Percentiles rank a stretch among this genome's conserved stretches.
Evolutionary conservation across 306 rosid species (phyloP).

Genomic region (Quercus ilex): DNA sequence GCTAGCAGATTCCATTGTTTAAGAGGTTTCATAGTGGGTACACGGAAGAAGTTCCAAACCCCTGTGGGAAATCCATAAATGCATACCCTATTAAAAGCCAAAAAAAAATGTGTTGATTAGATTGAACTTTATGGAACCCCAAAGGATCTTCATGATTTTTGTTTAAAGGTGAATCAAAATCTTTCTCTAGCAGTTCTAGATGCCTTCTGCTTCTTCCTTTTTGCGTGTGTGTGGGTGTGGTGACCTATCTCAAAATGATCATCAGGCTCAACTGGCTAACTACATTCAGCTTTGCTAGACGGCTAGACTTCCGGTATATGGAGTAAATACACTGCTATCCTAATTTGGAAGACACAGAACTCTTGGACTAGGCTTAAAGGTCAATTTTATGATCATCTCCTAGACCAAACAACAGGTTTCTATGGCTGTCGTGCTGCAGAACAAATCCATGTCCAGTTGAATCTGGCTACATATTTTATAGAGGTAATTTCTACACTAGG

Average conservation of each 20-base stretch:
- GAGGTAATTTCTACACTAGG: slow-evolving; percentile 47
- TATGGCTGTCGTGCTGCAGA: slow-evolving; percentile 93
- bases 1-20: slow-evolving; percentile 82
- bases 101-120: slow-evolving; percentile 59
- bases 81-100: slow-evolving; percentile 89
- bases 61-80: slow-evolving; percentile 93
- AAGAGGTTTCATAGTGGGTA: slow-evolving; percentile 60
- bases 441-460: slow-evolving; percentile 87
- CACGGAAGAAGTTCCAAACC: slow-evolving; percentile 84
- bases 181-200: slow-evolving; percentile 16
- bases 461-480: slow-evolving; percentile 63
- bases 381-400: slow-evolving; percentile 89
- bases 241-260: slow-evolving; percentile 19
- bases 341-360: slow-evolving; percentile 94
- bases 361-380: slow-evolving; percentile 98
- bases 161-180: slow-evolving; percentile 59
- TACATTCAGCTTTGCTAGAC: slow-evolving; percentile 89
- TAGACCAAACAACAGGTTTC: slow-evolving; percentile 93
- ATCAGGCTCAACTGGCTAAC: slow-evolving; percentile 90
- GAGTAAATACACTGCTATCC: slow-evolving; percentile 86
- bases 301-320: slow-evolving; percentile 91
- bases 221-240: neutral
- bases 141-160: slow-evolving; percentile 84
- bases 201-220: neutral
- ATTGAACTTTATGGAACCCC: slow-evolving; percentile 76